Evolutionary conservation across 345 rosid species (phyloP), one percentile per base, ranked within the genome.

Genomic region (Physaria fendleri): DNA sequence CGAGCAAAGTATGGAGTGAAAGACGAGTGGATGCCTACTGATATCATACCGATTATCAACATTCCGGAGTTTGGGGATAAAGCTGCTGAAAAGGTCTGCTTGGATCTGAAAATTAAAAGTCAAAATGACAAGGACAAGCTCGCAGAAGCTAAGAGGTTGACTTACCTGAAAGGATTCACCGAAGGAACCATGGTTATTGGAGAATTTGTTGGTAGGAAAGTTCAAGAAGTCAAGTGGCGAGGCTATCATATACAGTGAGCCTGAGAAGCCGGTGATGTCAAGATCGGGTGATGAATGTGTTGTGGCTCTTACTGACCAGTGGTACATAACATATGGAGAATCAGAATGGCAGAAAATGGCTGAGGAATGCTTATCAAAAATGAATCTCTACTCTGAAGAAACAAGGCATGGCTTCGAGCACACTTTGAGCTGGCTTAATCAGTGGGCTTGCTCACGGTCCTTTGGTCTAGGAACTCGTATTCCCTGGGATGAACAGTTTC

Each of bases 391-490:
- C 73, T 77, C 82, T 39, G 95, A 92, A 22, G 97, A 92, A 82
- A 83, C 89, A 20, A 74, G 84, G 11, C 87, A 86, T 56, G 87
- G 84, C 16, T 92, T 92, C 76, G 98, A 84, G 79, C 97, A 92
- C 52, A 86, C 98, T 9, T 76, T 88, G 74, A 45, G 89, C 68
- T 92, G 98, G 98, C 79, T 92, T 53, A 92, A 88, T 71, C 98
- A 89, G 72, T 92, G 98, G 97, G 98, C 97, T 42, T 88, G 98
- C 72, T 92, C 98, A n/a, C 81, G 98, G 21, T 88, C 97, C 38
- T 86, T 88, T 71, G 98, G 98, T 56, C 88, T 92, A n/a, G 98
- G 98, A 41, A 85, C 96, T 28, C 90, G 83, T 44, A 92, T 92
- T 71, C 98, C 98, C 1, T 92, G 93, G 95, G 98, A 92, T 52